Evolutionary conservation across 2,329 filamentous ascomycete species (phyloP).

Genomic region (Fusarium coicis): DNA sequence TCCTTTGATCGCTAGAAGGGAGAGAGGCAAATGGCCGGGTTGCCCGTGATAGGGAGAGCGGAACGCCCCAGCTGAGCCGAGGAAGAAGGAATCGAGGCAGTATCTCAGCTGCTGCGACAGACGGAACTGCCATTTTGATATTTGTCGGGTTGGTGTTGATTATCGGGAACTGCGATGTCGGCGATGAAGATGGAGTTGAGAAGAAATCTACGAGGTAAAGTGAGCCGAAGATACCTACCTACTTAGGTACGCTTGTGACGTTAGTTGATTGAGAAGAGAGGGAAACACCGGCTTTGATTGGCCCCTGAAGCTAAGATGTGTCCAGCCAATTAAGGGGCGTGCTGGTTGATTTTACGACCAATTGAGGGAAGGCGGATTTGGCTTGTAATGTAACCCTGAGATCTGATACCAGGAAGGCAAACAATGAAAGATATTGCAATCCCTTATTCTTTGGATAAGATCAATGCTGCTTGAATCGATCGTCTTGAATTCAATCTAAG

Average conservation of each 20-base stretch:
- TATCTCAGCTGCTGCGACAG: constrained; percentile 50
- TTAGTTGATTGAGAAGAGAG: constrained; percentile 31
- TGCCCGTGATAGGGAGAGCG: constrained; percentile 40
- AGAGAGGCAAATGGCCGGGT: constrained; percentile 34
- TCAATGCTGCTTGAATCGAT: not conserved
- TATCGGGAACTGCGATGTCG: constrained; percentile 9
- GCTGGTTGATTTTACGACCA: constrained; percentile 12
- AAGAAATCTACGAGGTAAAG: constrained; percentile 20
- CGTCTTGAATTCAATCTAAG: not conserved
- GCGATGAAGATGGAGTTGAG: constrained; percentile 21
- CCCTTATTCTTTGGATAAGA: not conserved
- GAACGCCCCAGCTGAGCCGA: constrained; percentile 62
- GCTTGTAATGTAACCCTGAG: constrained; percentile 14
- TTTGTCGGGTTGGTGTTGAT: not conserved
- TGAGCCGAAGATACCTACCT: not conserved
- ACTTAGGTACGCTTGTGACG: constrained; percentile 28
- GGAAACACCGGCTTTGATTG: constrained; percentile 44
- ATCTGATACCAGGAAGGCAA: not conserved
- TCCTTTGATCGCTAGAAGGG: constrained; percentile 25
- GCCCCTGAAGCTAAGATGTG: not conserved
- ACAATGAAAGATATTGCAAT: not conserved
- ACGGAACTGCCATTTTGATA: constrained; percentile 44
- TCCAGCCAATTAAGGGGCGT: constrained; percentile 26
- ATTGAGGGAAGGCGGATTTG: constrained; percentile 15
- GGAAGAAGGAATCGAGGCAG: constrained; percentile 66